These are phyloP conservation scores for Metschnikowia arizonensis DNA, from an alignment of 805 yeast genomes.

Conservation along the genomic window DNA sequence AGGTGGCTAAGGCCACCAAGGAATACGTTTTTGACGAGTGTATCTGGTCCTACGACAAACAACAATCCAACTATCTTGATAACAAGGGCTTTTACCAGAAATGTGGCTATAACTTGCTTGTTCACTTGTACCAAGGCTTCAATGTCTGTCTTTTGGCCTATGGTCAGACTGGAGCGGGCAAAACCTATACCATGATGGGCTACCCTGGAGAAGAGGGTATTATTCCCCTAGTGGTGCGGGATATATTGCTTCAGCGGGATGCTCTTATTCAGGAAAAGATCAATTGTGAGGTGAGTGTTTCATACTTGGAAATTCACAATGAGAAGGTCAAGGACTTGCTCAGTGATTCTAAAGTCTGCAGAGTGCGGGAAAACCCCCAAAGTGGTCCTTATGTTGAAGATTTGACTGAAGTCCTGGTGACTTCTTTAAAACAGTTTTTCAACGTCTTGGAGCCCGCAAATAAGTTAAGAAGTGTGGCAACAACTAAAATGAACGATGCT, in stretches of 20 bases:
- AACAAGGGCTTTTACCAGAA: slow-evolving; percentile 50
- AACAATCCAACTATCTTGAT: slow-evolving; percentile 34
- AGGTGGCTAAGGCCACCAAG: slow-evolving; percentile 28
- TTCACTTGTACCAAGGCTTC: slow-evolving; percentile 46
- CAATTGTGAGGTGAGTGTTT: slow-evolving; percentile 42
- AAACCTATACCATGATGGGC: slow-evolving; percentile 44
- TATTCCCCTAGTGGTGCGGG: slow-evolving; percentile 45
- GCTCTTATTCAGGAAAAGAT: slow-evolving; percentile 33
- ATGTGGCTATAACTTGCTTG: slow-evolving; percentile 56
- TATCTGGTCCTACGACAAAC: slow-evolving; percentile 43
- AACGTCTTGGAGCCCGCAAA: slow-evolving; percentile 50
- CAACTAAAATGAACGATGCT: slow-evolving; percentile 66
- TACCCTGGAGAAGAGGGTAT: slow-evolving; percentile 32
- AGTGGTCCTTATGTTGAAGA: slow-evolving; percentile 73
- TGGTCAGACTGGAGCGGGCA: slow-evolving; percentile 43
- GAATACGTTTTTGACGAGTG: slow-evolving; percentile 49
- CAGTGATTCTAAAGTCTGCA: slow-evolving; percentile 29
- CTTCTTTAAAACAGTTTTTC: slow-evolving; percentile 47
- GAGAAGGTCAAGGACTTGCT: slow-evolving; percentile 70
- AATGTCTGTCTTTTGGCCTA: slow-evolving; percentile 42
- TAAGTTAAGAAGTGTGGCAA: slow-evolving; percentile 57
- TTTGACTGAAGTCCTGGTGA: slow-evolving; percentile 49
- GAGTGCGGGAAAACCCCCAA: slow-evolving; percentile 61
- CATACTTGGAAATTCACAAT: slow-evolving; percentile 74
- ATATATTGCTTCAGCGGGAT: slow-evolving; percentile 45